Conservation (phyloP, 1,139 yeast genomes). For the Kodamaea sp. region DNA sequence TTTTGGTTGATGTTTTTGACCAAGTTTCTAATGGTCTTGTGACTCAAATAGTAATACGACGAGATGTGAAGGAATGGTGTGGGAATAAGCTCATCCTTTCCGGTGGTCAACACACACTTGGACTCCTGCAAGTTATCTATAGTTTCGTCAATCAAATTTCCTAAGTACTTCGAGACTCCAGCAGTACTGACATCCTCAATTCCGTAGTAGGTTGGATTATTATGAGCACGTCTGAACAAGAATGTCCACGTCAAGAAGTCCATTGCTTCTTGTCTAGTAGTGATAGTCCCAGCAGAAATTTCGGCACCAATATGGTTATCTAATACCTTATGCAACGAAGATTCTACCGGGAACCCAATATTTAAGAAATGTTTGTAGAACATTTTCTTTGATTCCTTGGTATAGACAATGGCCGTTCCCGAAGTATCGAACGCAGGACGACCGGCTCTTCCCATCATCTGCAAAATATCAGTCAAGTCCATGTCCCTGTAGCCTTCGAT, state of each 20-base stretch:
- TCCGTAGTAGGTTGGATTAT: conserved; percentile 93
- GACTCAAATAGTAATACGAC: conserved; percentile 91
- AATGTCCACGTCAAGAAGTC: conserved; percentile 96
- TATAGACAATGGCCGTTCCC: conserved; percentile 93
- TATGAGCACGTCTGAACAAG: conserved; percentile 87
- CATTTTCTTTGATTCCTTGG: conserved; percentile 87
- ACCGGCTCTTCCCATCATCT: conserved; percentile 95
- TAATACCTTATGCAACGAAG: conserved; percentile 86
- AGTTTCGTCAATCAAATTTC: conserved; percentile 69
- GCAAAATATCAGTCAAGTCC: conserved; percentile 90
- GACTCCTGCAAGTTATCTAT: conserved; percentile 70
- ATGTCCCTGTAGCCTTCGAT: conserved; percentile 79
- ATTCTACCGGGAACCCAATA: conserved; percentile 96
- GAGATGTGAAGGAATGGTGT: conserved; percentile 86
- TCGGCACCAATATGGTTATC: conserved; percentile 98
- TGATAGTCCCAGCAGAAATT: conserved; percentile 83
- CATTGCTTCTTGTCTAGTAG: conserved; percentile 81
- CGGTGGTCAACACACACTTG: conserved; percentile 62
- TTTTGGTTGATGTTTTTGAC: conserved; percentile 50
- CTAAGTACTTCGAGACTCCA: conserved; percentile 72
- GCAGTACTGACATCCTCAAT: conserved; percentile 68
- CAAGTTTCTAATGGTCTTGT: conserved; percentile 77
- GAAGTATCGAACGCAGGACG: conserved; percentile 96
- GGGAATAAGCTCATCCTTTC: conserved; percentile 53
- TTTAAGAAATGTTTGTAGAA: conserved; percentile 93